A percentile compares a stretch with the other conserved stretches of the same genome.
Conservation (phyloP, 2,329 filamentous ascomycete genomes). For the Monosporascus sp. region DNA sequence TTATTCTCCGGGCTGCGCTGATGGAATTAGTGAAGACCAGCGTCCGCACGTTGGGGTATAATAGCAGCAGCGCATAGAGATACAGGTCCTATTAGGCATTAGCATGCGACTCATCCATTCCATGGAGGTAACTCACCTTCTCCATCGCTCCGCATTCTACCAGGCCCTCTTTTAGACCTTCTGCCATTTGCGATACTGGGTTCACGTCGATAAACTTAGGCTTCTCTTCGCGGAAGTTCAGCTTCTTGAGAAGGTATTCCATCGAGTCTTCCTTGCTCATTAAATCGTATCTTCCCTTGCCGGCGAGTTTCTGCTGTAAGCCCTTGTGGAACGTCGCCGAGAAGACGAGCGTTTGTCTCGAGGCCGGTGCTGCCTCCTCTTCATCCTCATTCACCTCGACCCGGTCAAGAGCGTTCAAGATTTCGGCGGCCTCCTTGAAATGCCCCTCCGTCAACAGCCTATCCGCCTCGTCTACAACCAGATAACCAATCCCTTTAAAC, state of each 20-base stretch:
- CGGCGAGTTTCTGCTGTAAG: conserved; percentile 83
- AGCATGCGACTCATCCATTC: conserved; percentile 4
- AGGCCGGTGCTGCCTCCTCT: conserved; percentile 37
- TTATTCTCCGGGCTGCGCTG: conserved; percentile 79
- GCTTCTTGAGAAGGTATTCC: conserved; percentile 85
- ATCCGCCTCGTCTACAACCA: conserved; percentile 94
- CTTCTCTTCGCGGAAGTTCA: conserved; percentile 78
- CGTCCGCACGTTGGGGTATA: conserved; percentile 75
- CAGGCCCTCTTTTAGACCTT: conserved; percentile 78
- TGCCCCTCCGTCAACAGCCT: conserved; percentile 85
- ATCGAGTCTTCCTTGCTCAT: conserved; percentile 75
- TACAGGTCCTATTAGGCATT: conserved; percentile 65
- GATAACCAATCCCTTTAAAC: conserved; percentile 70
- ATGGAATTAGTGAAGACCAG: conserved; percentile 97
- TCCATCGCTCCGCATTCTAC: conserved; percentile 91
- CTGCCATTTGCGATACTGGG: conserved; percentile 82
- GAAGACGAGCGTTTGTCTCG: conserved; percentile 87
- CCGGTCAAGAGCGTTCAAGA: conserved; percentile 73
- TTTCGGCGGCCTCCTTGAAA: conserved; percentile 90
- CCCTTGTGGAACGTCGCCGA: conserved; percentile 93
- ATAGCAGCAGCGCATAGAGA: conserved; percentile 79
- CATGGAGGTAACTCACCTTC: conserved; percentile 53
- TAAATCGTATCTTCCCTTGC: conserved; percentile 64
- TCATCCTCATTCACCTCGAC: conserved; percentile 50
- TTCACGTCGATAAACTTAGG: conserved; percentile 93